A percentile compares a stretch with the other conserved stretches of the same genome.
Conservation (phyloP, 371 early-diverging fungal genomes). For the Sporodiniella umbellata region DNA sequence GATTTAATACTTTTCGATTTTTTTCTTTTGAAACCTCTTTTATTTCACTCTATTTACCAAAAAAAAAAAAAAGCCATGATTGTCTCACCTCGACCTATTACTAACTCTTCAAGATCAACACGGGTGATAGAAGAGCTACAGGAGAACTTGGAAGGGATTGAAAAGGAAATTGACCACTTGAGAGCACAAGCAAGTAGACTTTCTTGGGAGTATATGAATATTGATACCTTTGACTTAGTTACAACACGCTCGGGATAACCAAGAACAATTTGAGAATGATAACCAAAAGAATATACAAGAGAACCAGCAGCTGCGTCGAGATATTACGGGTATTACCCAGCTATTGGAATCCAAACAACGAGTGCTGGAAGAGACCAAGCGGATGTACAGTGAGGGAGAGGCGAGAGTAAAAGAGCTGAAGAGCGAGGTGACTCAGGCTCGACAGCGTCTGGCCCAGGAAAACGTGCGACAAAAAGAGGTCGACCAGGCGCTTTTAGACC, state of each 20-base stretch:
- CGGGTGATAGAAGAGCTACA: conserved; percentile 21
- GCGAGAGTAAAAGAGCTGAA: conserved; percentile 32
- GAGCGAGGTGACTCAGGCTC: conserved; percentile 27
- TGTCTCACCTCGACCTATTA: conserved; percentile 7
- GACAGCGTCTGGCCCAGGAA: conserved; percentile 21
- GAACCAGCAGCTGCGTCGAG: conserved; percentile 29
- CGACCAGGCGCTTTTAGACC: too few relatives aligned
- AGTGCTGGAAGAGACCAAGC: conserved; percentile 28
- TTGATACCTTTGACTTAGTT: conserved; percentile 14
- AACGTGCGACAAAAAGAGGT: too few relatives aligned
- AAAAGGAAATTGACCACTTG: conserved; percentile 20
- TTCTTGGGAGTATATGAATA: not conserved
- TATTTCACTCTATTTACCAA: too few relatives aligned
- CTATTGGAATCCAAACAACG: conserved; percentile 36
- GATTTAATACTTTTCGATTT: too few relatives aligned
- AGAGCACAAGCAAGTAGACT: conserved; percentile 13
- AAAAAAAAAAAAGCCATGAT: too few relatives aligned
- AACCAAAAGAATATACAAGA: conserved; percentile 29
- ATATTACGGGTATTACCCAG: conserved; percentile 41
- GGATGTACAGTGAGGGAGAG: conserved; percentile 15
- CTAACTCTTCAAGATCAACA: conserved; percentile 19
- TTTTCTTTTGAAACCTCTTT: too few relatives aligned
- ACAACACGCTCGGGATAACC: conserved; percentile 19
- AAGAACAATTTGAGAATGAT: conserved; percentile 23
- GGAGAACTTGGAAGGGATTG: conserved; percentile 17